Base-by-base conservation (phyloP, 1,284 basidiomycete genomes). In the Heimioporus retisporus region DNA sequence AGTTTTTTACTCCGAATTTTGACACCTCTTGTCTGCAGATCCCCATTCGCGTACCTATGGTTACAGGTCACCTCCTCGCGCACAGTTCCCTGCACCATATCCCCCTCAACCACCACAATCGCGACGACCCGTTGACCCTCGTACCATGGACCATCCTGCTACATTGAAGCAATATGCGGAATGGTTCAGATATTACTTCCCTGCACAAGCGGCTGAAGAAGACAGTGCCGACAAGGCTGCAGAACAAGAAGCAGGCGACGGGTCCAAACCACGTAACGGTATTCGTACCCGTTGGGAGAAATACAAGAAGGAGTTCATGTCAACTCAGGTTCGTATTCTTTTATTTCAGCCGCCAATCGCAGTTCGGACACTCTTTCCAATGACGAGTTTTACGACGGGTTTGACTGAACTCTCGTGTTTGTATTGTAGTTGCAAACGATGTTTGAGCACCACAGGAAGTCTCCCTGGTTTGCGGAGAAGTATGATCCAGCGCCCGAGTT, bases 401-500 rank as follows among this genome's bases (percentile, higher is more conserved):
- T 72, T 74, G 76, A 78, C 79, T 82, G 77, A 77, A 73, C 64
- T 69, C 53, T 70, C 61, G 59, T 73, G 72, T 77, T 79, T 77
- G 77, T 83, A 80, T 83, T 85, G 80, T 86, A 95, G 94, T 88
- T 97, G 73, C 94, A 94, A 83, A 92, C 92, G 65, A 92, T 97
- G 85, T 97, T 95, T 86, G 91, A 97, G 56, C 93, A 95, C 78
- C 96, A 97, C 82, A 89, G 91, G 80, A 93, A 93, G 76, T 94
- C 94, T 25, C 92, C 93, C 14, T 98, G 96, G 96, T 98, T 97
- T 83, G 89, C 90, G 67, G 96, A 98, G 84, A 95, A 95, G 79
- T 98, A 98, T 82, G 93, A 94, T 64, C 91, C 91, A 62, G 80
- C 88, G 25, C 82, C 88, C 59, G 93, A 94, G 72, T 88, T 86